These are phyloP conservation scores for Neophaeococcomyces aloes DNA, from an alignment of 2,329 filamentous ascomycete species.

Conservation along the genomic window DNA sequence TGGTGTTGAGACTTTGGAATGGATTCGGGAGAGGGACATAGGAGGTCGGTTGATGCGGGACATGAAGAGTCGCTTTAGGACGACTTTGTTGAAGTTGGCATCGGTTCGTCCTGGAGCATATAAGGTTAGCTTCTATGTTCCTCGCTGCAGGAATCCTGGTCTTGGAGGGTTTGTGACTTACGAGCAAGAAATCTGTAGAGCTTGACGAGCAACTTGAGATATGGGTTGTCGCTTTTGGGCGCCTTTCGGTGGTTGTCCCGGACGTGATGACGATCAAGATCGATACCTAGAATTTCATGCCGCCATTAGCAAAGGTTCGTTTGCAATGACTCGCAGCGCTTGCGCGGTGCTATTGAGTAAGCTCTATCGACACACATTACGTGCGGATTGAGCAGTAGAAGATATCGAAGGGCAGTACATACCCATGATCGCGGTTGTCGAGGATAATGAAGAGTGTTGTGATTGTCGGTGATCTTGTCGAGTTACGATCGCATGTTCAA, in stretches of 20 bases:
- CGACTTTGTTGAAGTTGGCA: slow-evolving; percentile 95
- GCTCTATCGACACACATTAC: slow-evolving; percentile 7
- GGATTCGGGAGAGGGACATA: slow-evolving; percentile 87
- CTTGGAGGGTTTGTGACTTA: slow-evolving; percentile 43
- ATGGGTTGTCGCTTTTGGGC: slow-evolving; percentile 97
- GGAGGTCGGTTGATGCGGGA: slow-evolving; percentile 96
- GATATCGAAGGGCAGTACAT: slow-evolving; percentile 10
- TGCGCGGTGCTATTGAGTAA: slow-evolving; percentile 7
- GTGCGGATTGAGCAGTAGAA: slow-evolving; percentile 9
- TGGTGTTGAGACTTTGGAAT: slow-evolving; percentile 43
- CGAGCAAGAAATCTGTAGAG: slow-evolving; percentile 93
- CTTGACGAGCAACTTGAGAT: slow-evolving; percentile 95
- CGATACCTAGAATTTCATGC: slow-evolving; percentile 37
- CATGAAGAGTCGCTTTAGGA: slow-evolving; percentile 96
- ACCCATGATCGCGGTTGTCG: slow-evolving; percentile 21
- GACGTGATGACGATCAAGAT: slow-evolving; percentile 53
- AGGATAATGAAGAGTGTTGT: slow-evolving; percentile 11
- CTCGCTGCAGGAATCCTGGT: background rate
- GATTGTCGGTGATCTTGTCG: slow-evolving; percentile 9
- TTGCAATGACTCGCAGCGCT: slow-evolving; percentile 10
- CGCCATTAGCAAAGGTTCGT: slow-evolving; percentile 8
- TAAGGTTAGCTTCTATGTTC: slow-evolving; percentile 10
- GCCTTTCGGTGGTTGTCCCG: slow-evolving; percentile 71
- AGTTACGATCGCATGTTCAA: background rate
- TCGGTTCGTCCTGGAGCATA: slow-evolving; percentile 70